A percentile compares a stretch with the other conserved stretches of the same genome.
These are phyloP conservation scores for Salix koriyanagi DNA, from an alignment of 345 rosid genomes.

Conservation along the genomic window DNA sequence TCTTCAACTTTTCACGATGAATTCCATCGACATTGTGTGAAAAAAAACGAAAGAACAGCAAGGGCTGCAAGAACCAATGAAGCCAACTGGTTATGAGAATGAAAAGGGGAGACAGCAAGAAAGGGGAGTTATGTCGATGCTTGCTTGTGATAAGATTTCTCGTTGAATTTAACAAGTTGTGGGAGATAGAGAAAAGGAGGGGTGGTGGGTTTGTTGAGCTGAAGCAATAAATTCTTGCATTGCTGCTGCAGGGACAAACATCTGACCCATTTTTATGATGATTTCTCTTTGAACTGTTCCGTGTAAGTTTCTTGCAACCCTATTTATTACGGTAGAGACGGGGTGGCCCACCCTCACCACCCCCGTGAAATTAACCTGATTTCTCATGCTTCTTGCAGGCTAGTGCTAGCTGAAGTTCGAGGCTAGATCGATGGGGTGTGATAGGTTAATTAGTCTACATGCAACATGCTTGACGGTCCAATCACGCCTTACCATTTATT, in stretches of 20 bases:
- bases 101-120: not conserved
- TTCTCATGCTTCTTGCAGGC: not conserved
- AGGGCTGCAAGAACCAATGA: not conserved
- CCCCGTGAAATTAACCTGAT: not conserved
- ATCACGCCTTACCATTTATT: no score
- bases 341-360: not conserved
- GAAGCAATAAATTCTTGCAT: constrained; percentile 20
- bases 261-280: not conserved
- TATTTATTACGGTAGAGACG: constrained; percentile 23
- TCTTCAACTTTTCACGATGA: constrained; percentile 69
- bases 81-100: not conserved
- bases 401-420: no score
- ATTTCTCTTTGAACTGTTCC: not conserved
- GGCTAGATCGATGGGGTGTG: no score
- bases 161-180: constrained; percentile 8
- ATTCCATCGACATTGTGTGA: constrained; percentile 32
- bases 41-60: not conserved
- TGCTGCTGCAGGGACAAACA: not conserved
- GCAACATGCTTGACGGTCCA: no score
- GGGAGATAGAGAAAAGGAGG: not conserved
- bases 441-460: no score
- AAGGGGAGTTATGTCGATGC: not conserved
- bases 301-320: not conserved
- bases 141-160: not conserved
- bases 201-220: constrained; percentile 29